Conservation (phyloP, 23 red algal species). For the Gracilaria vermiculophylla region DNA sequence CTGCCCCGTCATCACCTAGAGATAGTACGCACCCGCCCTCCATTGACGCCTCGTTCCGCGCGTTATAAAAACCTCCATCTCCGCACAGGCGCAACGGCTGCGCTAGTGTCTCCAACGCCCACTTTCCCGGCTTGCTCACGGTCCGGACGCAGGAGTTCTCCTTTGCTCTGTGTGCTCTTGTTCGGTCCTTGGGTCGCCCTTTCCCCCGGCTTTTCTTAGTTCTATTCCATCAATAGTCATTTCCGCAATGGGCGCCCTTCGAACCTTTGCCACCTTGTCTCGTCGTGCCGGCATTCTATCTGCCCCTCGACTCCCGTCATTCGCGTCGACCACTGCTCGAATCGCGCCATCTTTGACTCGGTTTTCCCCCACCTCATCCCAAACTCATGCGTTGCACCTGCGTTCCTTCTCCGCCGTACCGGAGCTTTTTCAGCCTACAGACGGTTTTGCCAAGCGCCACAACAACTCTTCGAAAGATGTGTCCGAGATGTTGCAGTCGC, state of each 20-base stretch:
- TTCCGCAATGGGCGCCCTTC: conserved; percentile 27
- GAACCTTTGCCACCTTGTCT: conserved; percentile 5
- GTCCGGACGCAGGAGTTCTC: background rate
- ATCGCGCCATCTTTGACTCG: background rate
- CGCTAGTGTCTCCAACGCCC: too few species aligned
- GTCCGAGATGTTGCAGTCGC: conserved; percentile 70
- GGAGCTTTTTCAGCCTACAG: conserved; percentile 68
- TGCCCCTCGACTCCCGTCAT: conserved; percentile 4
- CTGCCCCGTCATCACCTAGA: background rate
- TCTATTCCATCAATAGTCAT: background rate
- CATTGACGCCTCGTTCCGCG: too few species aligned
- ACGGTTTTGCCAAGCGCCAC: conserved; percentile 87
- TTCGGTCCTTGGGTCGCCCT: background rate
- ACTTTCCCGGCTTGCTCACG: background rate
- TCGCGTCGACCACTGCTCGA: background rate
- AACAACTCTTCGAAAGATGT: conserved; percentile 76
- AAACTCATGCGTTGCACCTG: background rate
- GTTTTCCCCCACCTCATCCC: background rate
- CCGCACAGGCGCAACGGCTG: background rate
- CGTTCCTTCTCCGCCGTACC: conserved; percentile 59
- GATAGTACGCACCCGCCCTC: too few species aligned
- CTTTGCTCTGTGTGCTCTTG: background rate
- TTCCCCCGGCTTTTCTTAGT: background rate
- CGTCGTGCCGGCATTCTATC: conserved; percentile 54
- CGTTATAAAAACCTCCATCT: background rate